Base-by-base conservation (phyloP, 306 rosid species). In the Canavalia ensiformis region DNA sequence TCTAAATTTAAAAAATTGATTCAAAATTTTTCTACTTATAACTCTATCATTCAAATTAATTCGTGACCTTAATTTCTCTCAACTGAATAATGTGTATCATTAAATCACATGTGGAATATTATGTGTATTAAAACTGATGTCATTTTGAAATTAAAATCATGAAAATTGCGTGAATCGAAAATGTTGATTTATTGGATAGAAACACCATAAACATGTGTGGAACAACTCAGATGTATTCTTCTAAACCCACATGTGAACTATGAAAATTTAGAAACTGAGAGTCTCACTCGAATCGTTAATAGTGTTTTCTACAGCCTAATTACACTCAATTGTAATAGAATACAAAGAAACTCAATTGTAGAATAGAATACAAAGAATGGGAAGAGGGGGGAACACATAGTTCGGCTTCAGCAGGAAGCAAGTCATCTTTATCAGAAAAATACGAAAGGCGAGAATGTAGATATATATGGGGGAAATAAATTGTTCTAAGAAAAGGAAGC, bases 291-390 rank as follows among this genome's bases (percentile, higher is more conserved):
- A 41, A 33, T 4, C 35, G 68, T 69, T 4, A 18, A 12, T 12
- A 55, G 46, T 49, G 51, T 69, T 77, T 52, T 54, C 29, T 47
- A 73, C 64, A 86, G 42, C 74, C 46, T 41, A 11, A 76, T 75
- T 68, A 86, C 81, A 80, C 78, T 71, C 83, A 3, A 31, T 18
- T 18, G 25, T 18, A 18, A 18, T 18, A 18, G 25, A 18, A 18
- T 18, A 18, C 25, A 18, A 18, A 18, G 25, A 18, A 18, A 18
- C 25, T 18, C 25, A 18, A 18, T 71, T 79, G 66, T 56, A 62
- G 41, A 69, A 71, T 66, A 18, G 46, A 57, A 4, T 44, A 35
- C 1, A 5, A 12, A 35, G 30, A 51, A 50, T 39, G 51, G 66
- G 39, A 37, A 33, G 55, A 4, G 18, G 25, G 25, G 25, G 54